phyloP scores from a whole-genome alignment of 2,329 filamentous ascomycete species.

The Coniella vitis region DNA sequence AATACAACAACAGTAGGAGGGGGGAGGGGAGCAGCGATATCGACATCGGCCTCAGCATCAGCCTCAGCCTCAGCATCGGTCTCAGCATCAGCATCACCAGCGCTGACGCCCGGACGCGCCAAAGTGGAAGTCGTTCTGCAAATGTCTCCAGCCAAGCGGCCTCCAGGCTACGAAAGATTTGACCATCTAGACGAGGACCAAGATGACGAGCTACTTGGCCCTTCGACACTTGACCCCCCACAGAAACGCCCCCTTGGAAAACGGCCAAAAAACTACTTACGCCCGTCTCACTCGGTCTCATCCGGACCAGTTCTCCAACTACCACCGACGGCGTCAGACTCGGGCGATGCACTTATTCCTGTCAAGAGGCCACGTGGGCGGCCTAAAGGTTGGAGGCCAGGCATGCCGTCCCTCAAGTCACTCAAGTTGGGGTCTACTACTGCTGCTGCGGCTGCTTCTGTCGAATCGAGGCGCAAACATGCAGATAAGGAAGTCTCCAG shows the following conservation, averaged over 20 bases:
- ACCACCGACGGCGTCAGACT: not conserved
- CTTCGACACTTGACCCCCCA: not conserved
- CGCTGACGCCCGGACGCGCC: not conserved
- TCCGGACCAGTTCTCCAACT: not conserved
- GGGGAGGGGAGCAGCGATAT: too few species aligned
- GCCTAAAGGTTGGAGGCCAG: conserved; percentile 16
- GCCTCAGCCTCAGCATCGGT: not conserved
- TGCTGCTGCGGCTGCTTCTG: not conserved
- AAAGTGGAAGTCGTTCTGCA: conserved; percentile 14
- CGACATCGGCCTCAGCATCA: too few species aligned
- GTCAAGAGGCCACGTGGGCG: conserved; percentile 11
- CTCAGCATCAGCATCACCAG: not conserved
- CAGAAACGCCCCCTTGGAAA: not conserved
- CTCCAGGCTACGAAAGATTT: not conserved
- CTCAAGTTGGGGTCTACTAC: too few species aligned
- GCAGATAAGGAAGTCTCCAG: not conserved
- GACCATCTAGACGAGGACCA: conserved; percentile 1
- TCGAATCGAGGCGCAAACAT: not conserved
- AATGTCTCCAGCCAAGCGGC: conserved; percentile 1
- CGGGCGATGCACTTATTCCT: not conserved
- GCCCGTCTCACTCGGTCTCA: too few species aligned
- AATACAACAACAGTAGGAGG: too few species aligned
- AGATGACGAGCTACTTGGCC: conserved; percentile 1
- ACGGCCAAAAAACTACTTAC: not conserved
- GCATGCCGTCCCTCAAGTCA: conserved; percentile 14